Evolutionary conservation across 805 yeast genomes (phyloP).

Genomic region (Zygotorulaspora florentina): DNA sequence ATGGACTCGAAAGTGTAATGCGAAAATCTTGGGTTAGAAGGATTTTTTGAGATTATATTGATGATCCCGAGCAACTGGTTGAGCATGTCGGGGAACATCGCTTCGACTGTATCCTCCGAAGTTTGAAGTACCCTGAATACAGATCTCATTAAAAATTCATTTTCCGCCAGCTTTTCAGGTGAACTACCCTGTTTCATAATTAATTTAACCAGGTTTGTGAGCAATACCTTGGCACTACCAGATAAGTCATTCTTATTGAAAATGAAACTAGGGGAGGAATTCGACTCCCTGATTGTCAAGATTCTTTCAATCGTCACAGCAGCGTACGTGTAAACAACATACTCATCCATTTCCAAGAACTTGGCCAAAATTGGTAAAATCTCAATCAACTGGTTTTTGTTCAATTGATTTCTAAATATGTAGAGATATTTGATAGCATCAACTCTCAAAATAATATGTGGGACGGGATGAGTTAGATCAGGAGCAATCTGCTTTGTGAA

Average conservation of each 20-base stretch:
- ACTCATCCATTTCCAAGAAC: conserved; percentile 61
- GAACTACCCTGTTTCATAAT: conserved; percentile 55
- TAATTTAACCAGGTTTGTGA: conserved; percentile 62
- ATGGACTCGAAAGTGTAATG: conserved; percentile 89
- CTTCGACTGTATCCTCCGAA: conserved; percentile 59
- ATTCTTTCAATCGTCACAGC: conserved; percentile 90
- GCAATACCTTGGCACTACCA: conserved; percentile 54
- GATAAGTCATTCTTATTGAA: conserved; percentile 72
- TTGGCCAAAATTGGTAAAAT: conserved; percentile 74
- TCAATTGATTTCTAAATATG: conserved; percentile 87
- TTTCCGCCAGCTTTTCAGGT: conserved; percentile 92
- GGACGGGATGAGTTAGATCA: conserved; percentile 58
- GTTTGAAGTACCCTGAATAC: conserved; percentile 76
- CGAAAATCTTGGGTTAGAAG: conserved; percentile 90
- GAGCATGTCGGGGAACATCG: conserved; percentile 45
- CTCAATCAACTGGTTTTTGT: conserved; percentile 74
- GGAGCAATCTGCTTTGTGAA: conserved; percentile 77
- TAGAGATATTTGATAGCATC: conserved; percentile 91
- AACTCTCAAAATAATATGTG: conserved; percentile 76
- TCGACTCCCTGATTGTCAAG: conserved; percentile 62
- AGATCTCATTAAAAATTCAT: conserved; percentile 88
- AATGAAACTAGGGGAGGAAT: conserved; percentile 49
- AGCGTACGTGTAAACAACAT: conserved; percentile 88
- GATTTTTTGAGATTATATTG: conserved; percentile 72
- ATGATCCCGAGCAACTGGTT: conserved; percentile 68